A percentile compares a stretch with the other conserved stretches of the same genome.
Evolutionary conservation across 257 asterid genomes (phyloP).

Genomic region (Lithospermum erythrorhizon): DNA sequence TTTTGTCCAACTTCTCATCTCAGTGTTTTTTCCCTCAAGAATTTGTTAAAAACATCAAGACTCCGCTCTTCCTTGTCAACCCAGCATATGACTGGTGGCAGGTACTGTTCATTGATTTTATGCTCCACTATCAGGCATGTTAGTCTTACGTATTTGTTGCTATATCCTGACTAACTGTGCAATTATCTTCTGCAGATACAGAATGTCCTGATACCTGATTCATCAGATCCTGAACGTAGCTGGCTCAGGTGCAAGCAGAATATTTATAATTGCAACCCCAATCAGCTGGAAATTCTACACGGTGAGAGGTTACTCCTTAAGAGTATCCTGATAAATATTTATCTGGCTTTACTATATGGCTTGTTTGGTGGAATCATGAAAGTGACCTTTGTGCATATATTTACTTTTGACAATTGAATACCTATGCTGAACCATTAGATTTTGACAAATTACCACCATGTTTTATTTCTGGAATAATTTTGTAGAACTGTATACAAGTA

Average conservation of each 20-base stretch:
- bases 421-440: too few relatives aligned
- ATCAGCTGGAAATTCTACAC: constrained; percentile 60
- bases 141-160: neutral
- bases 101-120: constrained; percentile 28
- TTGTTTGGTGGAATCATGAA: neutral
- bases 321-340: neutral
- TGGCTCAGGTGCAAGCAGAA: constrained; percentile 73
- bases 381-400: neutral
- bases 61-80: constrained; percentile 83
- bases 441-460: too few relatives aligned
- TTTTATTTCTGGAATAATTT: too few relatives aligned
- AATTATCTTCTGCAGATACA: constrained; percentile 41
- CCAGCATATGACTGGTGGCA: constrained; percentile 97
- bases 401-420: too few relatives aligned
- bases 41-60: constrained; percentile 52
- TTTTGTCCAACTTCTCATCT: constrained; percentile 12
- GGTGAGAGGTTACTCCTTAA: constrained; percentile 26
- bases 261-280: constrained; percentile 51
- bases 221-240: constrained; percentile 49
- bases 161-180: neutral
- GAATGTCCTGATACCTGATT: constrained; percentile 53
- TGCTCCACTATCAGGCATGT: constrained; percentile 5
- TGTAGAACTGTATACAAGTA: too few relatives aligned
- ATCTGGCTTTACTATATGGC: neutral
- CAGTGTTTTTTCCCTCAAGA: constrained; percentile 96